phyloP scores from a whole-genome alignment of 257 asterid genomes.

The Ilex aquifolium region DNA sequence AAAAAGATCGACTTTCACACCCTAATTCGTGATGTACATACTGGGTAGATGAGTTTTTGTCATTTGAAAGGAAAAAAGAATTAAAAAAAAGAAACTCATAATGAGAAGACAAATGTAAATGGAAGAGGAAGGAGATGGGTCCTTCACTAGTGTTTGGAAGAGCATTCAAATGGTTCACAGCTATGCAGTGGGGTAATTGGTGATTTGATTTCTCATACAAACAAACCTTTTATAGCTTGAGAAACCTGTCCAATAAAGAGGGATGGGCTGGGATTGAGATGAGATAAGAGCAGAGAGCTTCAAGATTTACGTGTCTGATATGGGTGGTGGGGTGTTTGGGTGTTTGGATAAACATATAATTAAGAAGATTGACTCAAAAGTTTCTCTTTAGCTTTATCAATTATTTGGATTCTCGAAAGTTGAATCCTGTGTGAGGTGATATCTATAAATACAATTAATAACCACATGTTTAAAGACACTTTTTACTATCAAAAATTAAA shows the following conservation, averaged over 20 bases:
- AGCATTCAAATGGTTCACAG: slow-evolving; percentile 17
- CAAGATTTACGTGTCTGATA: slow-evolving; percentile 22
- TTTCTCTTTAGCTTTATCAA: slow-evolving; percentile 10
- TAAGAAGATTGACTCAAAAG: slow-evolving; percentile 6
- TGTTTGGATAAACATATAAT: background rate
- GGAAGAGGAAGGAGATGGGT: background rate
- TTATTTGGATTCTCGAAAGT: slow-evolving; percentile 17
- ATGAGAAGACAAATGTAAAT: background rate
- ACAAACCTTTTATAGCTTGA: slow-evolving; percentile 4
- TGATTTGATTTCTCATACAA: slow-evolving; percentile 24
- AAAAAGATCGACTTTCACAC: no score
- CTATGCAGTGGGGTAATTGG: slow-evolving; percentile 17
- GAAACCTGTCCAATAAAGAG: slow-evolving; percentile 4
- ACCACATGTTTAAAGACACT: no score
- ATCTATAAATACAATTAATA: background rate
- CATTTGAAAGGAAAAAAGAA: no score
- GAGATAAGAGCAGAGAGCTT: background rate
- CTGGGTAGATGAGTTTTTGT: no score
- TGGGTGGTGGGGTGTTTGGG: slow-evolving; percentile 1
- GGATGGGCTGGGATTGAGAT: background rate
- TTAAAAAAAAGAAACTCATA: no score
- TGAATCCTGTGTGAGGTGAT: slow-evolving; percentile 4
- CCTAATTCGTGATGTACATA: no score
- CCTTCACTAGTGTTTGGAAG: background rate
- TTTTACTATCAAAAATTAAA: no score